Percentiles rank a stretch among this genome's conserved stretches.
Conservation (phyloP, 2,329 filamentous ascomycete genomes). For the Ceratocystis papillata region DNA sequence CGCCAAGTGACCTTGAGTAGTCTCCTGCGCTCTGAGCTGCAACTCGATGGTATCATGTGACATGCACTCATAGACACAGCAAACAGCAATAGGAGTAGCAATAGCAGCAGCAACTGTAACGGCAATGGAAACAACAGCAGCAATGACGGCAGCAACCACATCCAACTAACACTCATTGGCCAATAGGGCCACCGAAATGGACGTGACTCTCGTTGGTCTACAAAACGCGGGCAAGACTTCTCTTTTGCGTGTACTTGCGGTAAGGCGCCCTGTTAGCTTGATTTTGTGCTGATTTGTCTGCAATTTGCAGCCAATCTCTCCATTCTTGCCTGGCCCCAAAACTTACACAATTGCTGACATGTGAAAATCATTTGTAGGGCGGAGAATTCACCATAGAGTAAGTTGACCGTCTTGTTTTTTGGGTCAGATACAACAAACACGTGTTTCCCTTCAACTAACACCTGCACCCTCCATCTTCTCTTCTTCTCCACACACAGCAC, state of each 20-base stretch:
- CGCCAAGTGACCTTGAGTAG: neutral
- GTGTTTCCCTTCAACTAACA: slow-evolving; percentile 15
- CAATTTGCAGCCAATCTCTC: neutral
- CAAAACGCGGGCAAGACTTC: slow-evolving; percentile 99
- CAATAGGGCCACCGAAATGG: slow-evolving; percentile 92
- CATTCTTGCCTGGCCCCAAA: neutral
- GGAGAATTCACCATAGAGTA: slow-evolving; percentile 99
- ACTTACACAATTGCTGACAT: neutral
- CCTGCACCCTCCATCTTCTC: neutral
- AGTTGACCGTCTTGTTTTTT: slow-evolving; percentile 34
- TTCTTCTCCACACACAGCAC: slow-evolving; percentile 51
- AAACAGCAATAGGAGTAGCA: neutral
- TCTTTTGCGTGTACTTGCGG: slow-evolving; percentile 81
- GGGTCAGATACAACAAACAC: neutral
- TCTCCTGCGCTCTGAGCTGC: neutral
- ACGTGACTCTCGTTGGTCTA: slow-evolving; percentile 96
- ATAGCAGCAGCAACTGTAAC: neutral
- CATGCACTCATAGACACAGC: neutral
- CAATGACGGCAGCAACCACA: neutral
- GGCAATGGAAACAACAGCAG: neutral
- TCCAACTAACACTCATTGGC: slow-evolving; percentile 13
- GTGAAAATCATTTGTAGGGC: slow-evolving; percentile 47
- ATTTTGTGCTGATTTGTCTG: neutral
- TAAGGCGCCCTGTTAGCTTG: slow-evolving; percentile 43
- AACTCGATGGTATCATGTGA: slow-evolving; percentile 1